Conservation (phyloP, 1,139 yeast species). For the Taphrina wiesneri region DNA sequence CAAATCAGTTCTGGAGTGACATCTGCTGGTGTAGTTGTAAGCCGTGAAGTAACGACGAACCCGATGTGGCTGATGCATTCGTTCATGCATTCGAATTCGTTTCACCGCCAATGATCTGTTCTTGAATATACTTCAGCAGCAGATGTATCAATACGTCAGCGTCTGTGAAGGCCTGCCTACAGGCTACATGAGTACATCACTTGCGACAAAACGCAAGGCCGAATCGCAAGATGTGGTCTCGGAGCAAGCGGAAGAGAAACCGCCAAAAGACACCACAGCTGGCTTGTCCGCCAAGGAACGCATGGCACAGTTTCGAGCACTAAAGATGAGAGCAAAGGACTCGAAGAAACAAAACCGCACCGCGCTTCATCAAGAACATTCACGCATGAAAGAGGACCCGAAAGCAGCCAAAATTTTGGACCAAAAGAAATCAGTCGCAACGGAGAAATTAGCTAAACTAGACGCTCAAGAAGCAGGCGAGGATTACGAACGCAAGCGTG, state of each 20-base stretch:
- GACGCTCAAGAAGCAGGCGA: constrained; percentile 50
- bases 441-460: constrained; percentile 49
- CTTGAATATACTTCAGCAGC: not conserved
- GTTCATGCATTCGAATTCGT: no score
- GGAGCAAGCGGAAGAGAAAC: not conserved
- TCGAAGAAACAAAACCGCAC: constrained; percentile 48
- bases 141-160: not conserved
- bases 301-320: constrained; percentile 18
- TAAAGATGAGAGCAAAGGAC: constrained; percentile 37
- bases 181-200: not conserved
- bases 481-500: constrained; percentile 51
- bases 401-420: constrained; percentile 45
- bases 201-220: constrained; percentile 4
- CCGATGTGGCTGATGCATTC: constrained; percentile 2
- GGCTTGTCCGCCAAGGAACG: constrained; percentile 2
- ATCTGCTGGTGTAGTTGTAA: not conserved
- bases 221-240: not conserved
- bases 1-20: no score
- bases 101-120: no score
- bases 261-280: not conserved
- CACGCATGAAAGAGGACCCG: constrained; percentile 46
- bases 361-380: constrained; percentile 51
- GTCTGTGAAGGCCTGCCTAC: not conserved
- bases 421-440: constrained; percentile 46
- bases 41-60: not conserved